phyloP scores from a whole-genome alignment of 1,284 basidiomycete genomes.

The Malassezia pachydermatis region DNA sequence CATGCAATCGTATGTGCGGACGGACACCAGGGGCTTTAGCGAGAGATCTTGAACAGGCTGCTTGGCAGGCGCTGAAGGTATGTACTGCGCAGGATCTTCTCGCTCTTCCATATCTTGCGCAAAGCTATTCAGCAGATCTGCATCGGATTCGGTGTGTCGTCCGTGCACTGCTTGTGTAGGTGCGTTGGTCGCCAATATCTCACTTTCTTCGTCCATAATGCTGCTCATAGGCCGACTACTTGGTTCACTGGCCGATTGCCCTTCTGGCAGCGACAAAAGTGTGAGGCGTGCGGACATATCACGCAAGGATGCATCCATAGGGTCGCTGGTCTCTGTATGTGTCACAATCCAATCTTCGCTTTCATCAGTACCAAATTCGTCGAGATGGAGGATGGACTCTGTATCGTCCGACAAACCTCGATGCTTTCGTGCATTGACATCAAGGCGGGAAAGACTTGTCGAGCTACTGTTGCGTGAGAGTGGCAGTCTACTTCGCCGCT shows the following conservation, averaged over 20 bases:
- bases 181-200: background rate
- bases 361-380: conserved; percentile 20
- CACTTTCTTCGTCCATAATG: background rate
- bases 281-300: too few species aligned
- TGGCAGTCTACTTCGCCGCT: conserved; percentile 12
- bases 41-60: background rate
- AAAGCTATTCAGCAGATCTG: conserved; percentile 3
- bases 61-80: background rate
- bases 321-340: too few species aligned
- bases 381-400: background rate
- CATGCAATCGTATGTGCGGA: conserved; percentile 97
- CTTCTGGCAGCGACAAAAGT: too few species aligned
- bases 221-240: background rate
- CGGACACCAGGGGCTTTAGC: background rate
- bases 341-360: conserved; percentile 36
- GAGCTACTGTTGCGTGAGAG: conserved; percentile 20
- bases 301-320: too few species aligned
- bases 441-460: conserved; percentile 27
- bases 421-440: conserved; percentile 1
- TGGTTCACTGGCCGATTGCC: too few species aligned
- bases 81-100: conserved; percentile 10
- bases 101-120: background rate
- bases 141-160: background rate
- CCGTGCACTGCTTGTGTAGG: background rate
- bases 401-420: conserved; percentile 11